Percentiles rank a stretch among this genome's conserved stretches.
Conservation (phyloP, 257 asterid species). For the Salvia hispanica region DNA sequence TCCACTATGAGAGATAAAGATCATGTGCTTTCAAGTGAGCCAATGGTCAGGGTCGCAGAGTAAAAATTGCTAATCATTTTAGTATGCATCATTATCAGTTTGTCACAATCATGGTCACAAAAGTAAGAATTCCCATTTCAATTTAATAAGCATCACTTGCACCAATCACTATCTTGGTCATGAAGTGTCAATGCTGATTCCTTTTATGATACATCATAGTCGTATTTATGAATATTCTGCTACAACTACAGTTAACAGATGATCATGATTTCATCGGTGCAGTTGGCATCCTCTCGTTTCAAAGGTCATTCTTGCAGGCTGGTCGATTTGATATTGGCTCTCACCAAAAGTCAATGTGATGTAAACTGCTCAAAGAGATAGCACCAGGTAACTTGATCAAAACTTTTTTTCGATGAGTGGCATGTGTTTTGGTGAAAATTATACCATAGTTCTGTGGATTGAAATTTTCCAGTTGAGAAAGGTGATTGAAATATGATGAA, state of each 20-base stretch:
- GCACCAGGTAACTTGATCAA: slow-evolving; percentile 30
- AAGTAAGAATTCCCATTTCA: background rate
- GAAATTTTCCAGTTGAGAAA: slow-evolving; percentile 5
- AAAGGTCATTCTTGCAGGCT: slow-evolving; percentile 19
- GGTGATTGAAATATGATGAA: slow-evolving; percentile 9
- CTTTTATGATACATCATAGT: background rate
- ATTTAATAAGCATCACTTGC: background rate
- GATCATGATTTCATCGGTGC: slow-evolving; percentile 1
- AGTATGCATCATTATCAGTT: background rate
- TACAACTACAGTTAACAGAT: background rate
- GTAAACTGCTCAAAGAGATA: slow-evolving; percentile 37
- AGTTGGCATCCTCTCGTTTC: background rate
- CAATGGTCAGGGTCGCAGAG: background rate
- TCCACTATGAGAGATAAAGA: background rate
- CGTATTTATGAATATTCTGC: background rate
- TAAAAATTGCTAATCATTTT: background rate
- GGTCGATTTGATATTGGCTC: slow-evolving; percentile 29
- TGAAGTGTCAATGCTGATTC: background rate
- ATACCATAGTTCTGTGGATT: slow-evolving; percentile 13
- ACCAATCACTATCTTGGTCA: background rate
- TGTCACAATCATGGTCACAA: background rate
- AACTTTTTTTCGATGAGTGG: slow-evolving; percentile 23
- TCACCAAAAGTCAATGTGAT: slow-evolving; percentile 33
- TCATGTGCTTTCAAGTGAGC: background rate
- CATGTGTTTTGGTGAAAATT: slow-evolving; percentile 19